Percentiles rank a stretch among this genome's conserved stretches.
Conservation (phyloP, 305 asterid species). For the Solanum hybrid region DNA sequence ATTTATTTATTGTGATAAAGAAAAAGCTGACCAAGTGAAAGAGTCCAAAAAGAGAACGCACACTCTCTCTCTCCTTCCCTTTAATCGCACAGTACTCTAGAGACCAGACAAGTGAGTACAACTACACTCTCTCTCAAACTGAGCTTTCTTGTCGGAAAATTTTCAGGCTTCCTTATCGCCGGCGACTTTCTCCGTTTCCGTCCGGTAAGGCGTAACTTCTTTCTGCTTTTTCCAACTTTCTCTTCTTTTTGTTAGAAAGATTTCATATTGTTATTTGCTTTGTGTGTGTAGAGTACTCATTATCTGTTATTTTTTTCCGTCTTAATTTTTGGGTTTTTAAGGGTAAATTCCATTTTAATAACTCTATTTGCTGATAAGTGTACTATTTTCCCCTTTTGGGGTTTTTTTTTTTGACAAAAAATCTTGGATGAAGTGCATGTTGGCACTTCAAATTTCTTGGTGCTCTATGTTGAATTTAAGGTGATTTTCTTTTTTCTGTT, state of each 20-base stretch:
- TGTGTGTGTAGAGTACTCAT: neutral
- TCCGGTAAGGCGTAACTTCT: neutral
- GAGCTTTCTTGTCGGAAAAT: neutral
- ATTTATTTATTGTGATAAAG: neutral
- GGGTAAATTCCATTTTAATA: neutral
- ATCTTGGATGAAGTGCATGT: neutral
- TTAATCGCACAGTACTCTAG: constrained; percentile 5
- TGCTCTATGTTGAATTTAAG: neutral
- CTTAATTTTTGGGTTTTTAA: neutral
- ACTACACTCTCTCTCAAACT: neutral
- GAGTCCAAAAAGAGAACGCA: constrained; percentile 2
- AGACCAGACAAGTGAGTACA: neutral
- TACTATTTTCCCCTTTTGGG: neutral
- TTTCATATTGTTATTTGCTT: neutral
- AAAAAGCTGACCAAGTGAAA: neutral
- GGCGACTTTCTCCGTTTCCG: neutral
- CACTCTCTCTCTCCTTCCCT: neutral
- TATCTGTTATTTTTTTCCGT: neutral
- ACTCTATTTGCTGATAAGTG: neutral
- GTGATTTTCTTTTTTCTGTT: neutral
- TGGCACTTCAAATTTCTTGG: neutral
- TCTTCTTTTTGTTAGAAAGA: neutral
- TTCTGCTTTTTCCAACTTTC: neutral
- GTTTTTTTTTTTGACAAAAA: neutral
- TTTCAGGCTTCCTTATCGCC: neutral